Percentiles rank a stretch among this genome's conserved stretches.
These are phyloP conservation scores for Catharanthus roseus DNA, from an alignment of 257 asterid genomes.

Conservation along the genomic window DNA sequence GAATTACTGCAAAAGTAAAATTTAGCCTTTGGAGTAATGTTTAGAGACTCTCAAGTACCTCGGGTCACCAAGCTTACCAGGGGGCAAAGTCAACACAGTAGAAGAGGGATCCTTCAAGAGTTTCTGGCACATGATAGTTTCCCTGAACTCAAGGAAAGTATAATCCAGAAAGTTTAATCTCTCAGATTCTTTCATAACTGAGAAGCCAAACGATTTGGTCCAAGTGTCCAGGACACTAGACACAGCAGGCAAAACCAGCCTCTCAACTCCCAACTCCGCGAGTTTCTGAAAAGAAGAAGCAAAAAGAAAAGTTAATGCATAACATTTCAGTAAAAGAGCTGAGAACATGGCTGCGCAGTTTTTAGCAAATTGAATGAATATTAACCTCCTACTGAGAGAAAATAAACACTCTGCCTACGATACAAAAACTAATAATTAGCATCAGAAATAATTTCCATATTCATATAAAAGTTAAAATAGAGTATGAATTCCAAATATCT, in stretches of 20 bases:
- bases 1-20: conserved; percentile 35
- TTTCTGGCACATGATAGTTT: conserved; percentile 74
- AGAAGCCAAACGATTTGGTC: conserved; percentile 72
- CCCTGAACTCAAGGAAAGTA: conserved; percentile 77
- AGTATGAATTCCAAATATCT: not conserved
- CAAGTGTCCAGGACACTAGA: conserved; percentile 64
- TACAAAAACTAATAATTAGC: not conserved
- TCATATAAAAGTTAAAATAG: not conserved
- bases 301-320: not conserved
- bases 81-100: conserved; percentile 22
- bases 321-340: not conserved
- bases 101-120: conserved; percentile 25
- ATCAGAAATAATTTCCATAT: not conserved
- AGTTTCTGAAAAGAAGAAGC: conserved; percentile 46
- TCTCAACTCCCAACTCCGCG: conserved; percentile 63
- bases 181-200: conserved; percentile 52
- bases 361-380: not conserved
- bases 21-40: not conserved
- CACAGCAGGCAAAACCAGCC: conserved; percentile 84
- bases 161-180: conserved; percentile 43
- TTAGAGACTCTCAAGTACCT: not conserved
- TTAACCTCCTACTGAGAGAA: not conserved
- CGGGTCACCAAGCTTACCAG: conserved; percentile 34
- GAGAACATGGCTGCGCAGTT: not conserved
- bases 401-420: not conserved